phyloP scores from a whole-genome alignment of 179 eudicot genomes.

The Beta macrorhiza region DNA sequence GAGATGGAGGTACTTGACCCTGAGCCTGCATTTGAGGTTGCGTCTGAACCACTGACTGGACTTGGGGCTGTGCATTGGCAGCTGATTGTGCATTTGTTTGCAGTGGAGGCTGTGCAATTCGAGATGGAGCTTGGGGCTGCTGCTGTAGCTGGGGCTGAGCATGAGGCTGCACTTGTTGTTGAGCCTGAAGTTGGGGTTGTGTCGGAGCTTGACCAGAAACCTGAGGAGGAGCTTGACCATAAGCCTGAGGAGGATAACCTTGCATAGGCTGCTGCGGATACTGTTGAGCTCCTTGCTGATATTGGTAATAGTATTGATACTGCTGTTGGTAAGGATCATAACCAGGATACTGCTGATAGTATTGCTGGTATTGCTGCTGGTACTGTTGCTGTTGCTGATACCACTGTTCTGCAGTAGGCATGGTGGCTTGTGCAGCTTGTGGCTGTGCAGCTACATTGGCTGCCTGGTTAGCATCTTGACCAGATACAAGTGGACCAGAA shows the following conservation, averaged over 20 bases:
- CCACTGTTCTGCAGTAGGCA: conserved; percentile 71
- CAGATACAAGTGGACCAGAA: conserved; percentile 39
- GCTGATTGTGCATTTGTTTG: conserved; percentile 39
- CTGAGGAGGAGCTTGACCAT: conserved; percentile 47
- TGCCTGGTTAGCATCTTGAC: conserved; percentile 47
- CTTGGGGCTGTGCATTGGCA: conserved; percentile 35
- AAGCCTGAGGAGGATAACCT: conserved; percentile 32
- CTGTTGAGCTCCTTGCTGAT: conserved; percentile 62
- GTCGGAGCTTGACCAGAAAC: conserved; percentile 32
- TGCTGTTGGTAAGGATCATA: conserved; percentile 87
- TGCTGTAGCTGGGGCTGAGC: conserved; percentile 34
- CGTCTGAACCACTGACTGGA: conserved; percentile 40
- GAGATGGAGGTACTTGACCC: conserved; percentile 33
- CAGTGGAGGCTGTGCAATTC: conserved; percentile 33
- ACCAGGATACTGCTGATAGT: conserved; percentile 88
- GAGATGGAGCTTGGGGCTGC: conserved; percentile 35
- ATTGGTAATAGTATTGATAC: conserved; percentile 67
- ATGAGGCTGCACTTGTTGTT: conserved; percentile 38
- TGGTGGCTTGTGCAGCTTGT: conserved; percentile 48
- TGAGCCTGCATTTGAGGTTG: conserved; percentile 33
- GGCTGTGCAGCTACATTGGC: conserved; percentile 46
- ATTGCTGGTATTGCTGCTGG: conserved; percentile 72
- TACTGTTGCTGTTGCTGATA: conserved; percentile 79
- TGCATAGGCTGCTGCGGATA: conserved; percentile 55
- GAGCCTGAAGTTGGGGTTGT: conserved; percentile 38